Percentiles rank a stretch among this genome's conserved stretches.
phyloP scores from a whole-genome alignment of 2,329 filamentous ascomycete species.

The Neopestalotiopsis clavispora region DNA sequence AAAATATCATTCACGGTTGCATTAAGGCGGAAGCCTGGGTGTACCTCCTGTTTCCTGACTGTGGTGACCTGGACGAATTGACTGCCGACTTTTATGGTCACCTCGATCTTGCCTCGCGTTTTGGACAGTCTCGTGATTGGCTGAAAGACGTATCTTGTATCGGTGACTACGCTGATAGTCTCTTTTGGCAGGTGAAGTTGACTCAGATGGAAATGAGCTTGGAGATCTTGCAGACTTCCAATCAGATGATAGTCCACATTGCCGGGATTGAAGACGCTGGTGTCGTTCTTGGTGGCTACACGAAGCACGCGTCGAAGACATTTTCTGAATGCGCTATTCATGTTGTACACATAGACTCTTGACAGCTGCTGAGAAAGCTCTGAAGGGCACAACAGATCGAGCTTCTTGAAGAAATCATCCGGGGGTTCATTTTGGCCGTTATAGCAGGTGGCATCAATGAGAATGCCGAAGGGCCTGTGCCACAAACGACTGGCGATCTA shows the following conservation, averaged over 20 bases:
- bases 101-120: constrained; percentile 73
- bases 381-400: constrained; percentile 65
- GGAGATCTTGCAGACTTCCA: constrained; percentile 68
- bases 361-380: constrained; percentile 65
- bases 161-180: constrained; percentile 70
- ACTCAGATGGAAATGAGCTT: constrained; percentile 69
- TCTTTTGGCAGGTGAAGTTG: constrained; percentile 72
- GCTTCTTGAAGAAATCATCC: constrained; percentile 67
- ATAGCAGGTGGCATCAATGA: constrained; percentile 74
- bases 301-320: constrained; percentile 68
- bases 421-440: constrained; percentile 69
- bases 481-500: constrained; percentile 72
- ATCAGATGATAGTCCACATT: constrained; percentile 71
- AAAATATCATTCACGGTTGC: constrained; percentile 74
- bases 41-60: constrained; percentile 70
- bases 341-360: constrained; percentile 73
- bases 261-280: constrained; percentile 64
- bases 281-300: constrained; percentile 64
- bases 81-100: constrained; percentile 70
- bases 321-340: constrained; percentile 73
- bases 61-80: constrained; percentile 75
- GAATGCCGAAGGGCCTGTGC: constrained; percentile 70
- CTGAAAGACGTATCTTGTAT: constrained; percentile 69
- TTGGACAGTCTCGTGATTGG: constrained; percentile 69
- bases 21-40: constrained; percentile 64